A percentile compares a stretch with the other conserved stretches of the same genome.
These are phyloP conservation scores for Aspergillus candidus DNA, from an alignment of 2,329 filamentous ascomycete genomes.

Conservation along the genomic window DNA sequence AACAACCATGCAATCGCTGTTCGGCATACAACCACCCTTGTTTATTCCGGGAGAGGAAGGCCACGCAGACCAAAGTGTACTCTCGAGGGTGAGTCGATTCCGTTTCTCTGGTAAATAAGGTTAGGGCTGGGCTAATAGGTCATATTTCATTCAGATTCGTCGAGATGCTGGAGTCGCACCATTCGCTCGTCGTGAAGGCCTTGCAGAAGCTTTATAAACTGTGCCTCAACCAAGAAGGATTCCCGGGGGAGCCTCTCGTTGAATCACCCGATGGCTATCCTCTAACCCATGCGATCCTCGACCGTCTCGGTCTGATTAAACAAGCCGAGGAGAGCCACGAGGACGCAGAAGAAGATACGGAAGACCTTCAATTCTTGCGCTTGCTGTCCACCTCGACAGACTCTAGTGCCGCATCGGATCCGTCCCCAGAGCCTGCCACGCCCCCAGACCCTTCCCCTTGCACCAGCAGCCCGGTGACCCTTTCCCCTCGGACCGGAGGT, in stretches of 20 bases:
- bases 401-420: conserved; percentile 33
- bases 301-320: conserved; percentile 39
- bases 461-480: conserved; percentile 15
- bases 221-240: conserved; percentile 38
- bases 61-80: conserved; percentile 40
- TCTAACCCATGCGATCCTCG: conserved; percentile 39
- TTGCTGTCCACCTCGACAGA: conserved; percentile 32
- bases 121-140: conserved; percentile 1
- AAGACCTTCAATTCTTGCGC: conserved; percentile 33
- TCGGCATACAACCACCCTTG: conserved; percentile 40
- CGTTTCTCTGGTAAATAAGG: background rate
- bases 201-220: conserved; percentile 38
- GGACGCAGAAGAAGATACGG: conserved; percentile 30
- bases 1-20: conserved; percentile 41
- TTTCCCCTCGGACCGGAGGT: conserved; percentile 11
- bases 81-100: conserved; percentile 33
- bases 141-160: conserved; percentile 30
- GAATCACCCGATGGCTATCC: conserved; percentile 37
- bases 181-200: conserved; percentile 38
- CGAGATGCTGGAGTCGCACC: conserved; percentile 41
- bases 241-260: conserved; percentile 37
- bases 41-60: conserved; percentile 40
- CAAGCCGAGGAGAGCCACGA: conserved; percentile 37
- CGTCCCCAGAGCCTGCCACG: conserved; percentile 33
- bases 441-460: conserved; percentile 27